phyloP scores from a whole-genome alignment of 306 rosid species.

The Acmispon strigosus region DNA sequence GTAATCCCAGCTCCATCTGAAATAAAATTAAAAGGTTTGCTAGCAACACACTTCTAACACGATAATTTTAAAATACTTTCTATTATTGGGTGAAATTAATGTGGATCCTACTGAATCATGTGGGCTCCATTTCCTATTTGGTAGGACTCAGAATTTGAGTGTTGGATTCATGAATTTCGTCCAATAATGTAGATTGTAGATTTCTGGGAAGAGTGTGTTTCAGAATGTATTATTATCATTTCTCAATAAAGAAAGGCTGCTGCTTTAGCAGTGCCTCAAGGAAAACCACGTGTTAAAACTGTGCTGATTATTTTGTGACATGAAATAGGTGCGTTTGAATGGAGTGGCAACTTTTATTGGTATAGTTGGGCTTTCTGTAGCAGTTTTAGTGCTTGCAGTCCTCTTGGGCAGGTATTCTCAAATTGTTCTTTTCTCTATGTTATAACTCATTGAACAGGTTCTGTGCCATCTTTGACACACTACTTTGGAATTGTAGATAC shows the following conservation, averaged over 20 bases:
- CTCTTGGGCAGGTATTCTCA: conserved; percentile 71
- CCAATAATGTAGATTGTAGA: too few relatives aligned
- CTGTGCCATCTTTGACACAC: conserved; percentile 19
- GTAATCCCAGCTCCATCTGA: conserved; percentile 30
- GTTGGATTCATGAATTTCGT: too few relatives aligned
- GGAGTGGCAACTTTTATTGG: conserved; percentile 98
- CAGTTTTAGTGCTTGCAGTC: conserved; percentile 65
- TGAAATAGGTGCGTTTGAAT: conserved; percentile 87
- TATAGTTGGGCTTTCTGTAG: conserved; percentile 88
- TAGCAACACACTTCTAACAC: too few relatives aligned
- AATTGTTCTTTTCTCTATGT: not conserved
- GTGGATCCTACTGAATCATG: too few relatives aligned
- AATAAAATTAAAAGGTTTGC: not conserved
- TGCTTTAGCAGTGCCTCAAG: conserved; percentile 1
- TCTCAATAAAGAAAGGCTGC: not conserved
- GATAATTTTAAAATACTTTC: too few relatives aligned
- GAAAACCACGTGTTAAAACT: conserved; percentile 9
- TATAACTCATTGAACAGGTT: not conserved
- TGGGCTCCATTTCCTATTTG: too few relatives aligned
- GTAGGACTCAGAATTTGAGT: too few relatives aligned
- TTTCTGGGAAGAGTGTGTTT: too few relatives aligned
- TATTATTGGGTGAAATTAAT: too few relatives aligned
- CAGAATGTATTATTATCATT: too few relatives aligned
- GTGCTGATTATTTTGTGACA: conserved; percentile 17
- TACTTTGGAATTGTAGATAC: conserved; percentile 48